Base-by-base conservation (phyloP, 345 rosid species). In the Durio zibethinus region DNA sequence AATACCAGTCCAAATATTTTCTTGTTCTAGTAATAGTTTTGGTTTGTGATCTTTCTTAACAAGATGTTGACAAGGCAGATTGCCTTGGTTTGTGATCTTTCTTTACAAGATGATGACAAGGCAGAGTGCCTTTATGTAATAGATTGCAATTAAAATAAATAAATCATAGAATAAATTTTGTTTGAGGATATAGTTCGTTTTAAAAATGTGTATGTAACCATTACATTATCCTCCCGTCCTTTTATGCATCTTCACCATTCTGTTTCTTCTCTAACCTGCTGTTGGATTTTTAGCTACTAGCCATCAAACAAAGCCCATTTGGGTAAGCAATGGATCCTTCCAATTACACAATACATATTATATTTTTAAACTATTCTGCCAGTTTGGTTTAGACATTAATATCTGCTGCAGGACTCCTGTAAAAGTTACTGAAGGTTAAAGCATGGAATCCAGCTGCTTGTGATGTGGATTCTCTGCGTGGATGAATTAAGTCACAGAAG, bases 221-320 rank as follows among this genome's bases (percentile, higher is more conserved):
- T n/a, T n/a, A n/a, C n/a, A n/a, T n/a, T n/a, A 33, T 33, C 36
- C 36, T 33, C 36, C 36, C 1, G 1, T 10, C n/a, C 52, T 23
- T 29, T 11, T 73, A 31, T 42, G 5, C 7, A 35, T 8, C 8
- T 52, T 60, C 10, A 60, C 43, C 20, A 3, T 38, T 69, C 52
- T 72, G 0, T 53, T 75, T 27, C 64, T 31, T 79, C 64, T 63
- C 67, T 48, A 65, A 77, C 78, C 43, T 83, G 85, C 91, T 91
- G 97, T 81, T 94, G 84, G 98, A 93, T 86, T 89, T 93, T 79
- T 96, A 94, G 79, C 85, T 93, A 70, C 82, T 94, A 59, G 20
- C 98, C 53, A 94, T 94, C 95, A 94, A 94, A 76, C 94, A 38
- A 38, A 65, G 31, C 29, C 50, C 71, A 40, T 65, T 65, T 40